Evolutionary conservation across 2,329 filamentous ascomycete genomes (phyloP), one percentile per base, ranked within the genome.

Genomic region (Hypoxylon sp.): DNA sequence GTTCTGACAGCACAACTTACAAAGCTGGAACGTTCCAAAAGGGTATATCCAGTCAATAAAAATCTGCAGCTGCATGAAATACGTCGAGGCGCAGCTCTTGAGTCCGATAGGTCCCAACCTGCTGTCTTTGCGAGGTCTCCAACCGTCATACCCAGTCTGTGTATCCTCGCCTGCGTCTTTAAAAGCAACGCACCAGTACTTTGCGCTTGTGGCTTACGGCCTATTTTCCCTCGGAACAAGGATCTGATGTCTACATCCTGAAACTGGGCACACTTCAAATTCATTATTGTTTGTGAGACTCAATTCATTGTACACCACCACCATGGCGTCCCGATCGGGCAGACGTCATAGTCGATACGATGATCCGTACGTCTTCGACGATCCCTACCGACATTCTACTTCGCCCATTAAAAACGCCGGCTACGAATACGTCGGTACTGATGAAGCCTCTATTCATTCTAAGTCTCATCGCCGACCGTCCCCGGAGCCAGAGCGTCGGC

Each of bases 401-500:
- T 72, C 73, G 30, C 71, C 74, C 17, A 65, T 58, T 11, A 61
- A 63, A 37, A 56, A 42, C 22, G 33, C 74, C 4, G 67, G 58
- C n/a, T 78, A 76, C 55, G 76, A 77, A 56, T 78, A 78, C 42
- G 58, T 77, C 48, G 76, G 76, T 44, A 77, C 76, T 17, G 76
- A 77, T 22, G 76, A 77, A 53, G 67, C 73, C 27, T 63, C 53
- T 13, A 64, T 42, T 31, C 27, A 17, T 30, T 60, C 73, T 20
- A 68, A 60, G 20, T 62, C 74, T n/a, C 72, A 53, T 35, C 73
- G 57, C 17, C 44, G 51, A 31, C 67, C 37, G 27, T 72, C 73
- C 5, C 72, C 74, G 10, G 66, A 63, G 22, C 59, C 56, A 2
- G 64, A 72, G 10, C 61, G 66, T 25, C 54, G 73, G 31, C 70